Evolutionary conservation across 225 moss, liverwort and hornwort genomes (phyloP).

Genomic region (Straminergon stramineum): DNA sequence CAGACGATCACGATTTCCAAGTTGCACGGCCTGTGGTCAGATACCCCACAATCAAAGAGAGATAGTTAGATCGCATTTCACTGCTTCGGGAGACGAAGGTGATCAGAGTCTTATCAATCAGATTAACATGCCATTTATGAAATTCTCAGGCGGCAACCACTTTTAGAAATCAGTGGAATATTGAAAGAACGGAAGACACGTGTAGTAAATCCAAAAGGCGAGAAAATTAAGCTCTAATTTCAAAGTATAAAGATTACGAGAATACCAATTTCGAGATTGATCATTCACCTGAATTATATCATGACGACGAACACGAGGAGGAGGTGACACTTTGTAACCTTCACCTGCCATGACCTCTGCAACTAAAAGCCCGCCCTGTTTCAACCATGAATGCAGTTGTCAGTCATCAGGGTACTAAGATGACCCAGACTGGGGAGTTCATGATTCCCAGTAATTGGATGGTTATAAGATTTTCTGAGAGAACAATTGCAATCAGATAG

Average conservation of each 20-base stretch:
- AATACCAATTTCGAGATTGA: neutral
- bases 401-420: neutral
- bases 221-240: neutral
- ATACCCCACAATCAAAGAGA: neutral
- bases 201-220: neutral
- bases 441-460: neutral
- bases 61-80: neutral
- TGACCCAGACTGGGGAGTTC: neutral
- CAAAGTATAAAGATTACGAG: neutral
- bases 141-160: neutral
- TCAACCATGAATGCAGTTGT: neutral
- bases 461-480: neutral
- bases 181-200: neutral
- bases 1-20: slow-evolving; percentile 65
- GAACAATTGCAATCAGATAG: neutral
- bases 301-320: slow-evolving; percentile 72
- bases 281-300: slow-evolving; percentile 77
- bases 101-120: neutral
- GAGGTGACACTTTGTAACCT: slow-evolving; percentile 74
- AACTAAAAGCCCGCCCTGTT: slow-evolving; percentile 70
- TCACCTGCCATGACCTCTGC: slow-evolving; percentile 97
- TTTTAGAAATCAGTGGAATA: neutral
- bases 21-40: slow-evolving; percentile 61
- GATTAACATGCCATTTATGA: neutral
- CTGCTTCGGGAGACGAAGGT: neutral